These are phyloP conservation scores for Hyparrhenia diplandra DNA, from an alignment of 176 grass and related monocot genomes.

Conservation along the genomic window DNA sequence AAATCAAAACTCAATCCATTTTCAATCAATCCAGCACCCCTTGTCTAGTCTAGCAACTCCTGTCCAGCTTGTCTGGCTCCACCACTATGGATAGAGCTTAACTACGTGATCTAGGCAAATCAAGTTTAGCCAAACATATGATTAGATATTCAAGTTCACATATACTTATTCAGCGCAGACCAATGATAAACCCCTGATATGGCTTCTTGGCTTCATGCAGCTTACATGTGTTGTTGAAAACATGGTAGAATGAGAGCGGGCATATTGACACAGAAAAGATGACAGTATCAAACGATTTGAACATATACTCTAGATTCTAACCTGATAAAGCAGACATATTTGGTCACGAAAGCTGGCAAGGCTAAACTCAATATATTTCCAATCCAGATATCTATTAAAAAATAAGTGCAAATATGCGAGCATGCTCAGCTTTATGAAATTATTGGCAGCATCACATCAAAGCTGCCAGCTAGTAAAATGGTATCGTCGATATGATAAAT, in stretches of 20 bases:
- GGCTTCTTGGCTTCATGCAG: background rate
- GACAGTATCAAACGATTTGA: background rate
- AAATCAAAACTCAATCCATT: too few relatives aligned
- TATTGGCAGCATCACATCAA: background rate
- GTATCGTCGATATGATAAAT: background rate
- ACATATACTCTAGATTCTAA: background rate
- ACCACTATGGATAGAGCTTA: too few relatives aligned
- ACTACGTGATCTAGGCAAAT: too few relatives aligned
- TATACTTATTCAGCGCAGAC: background rate
- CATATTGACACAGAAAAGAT: background rate
- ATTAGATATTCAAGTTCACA: background rate
- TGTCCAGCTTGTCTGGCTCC: too few relatives aligned
- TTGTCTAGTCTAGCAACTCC: too few relatives aligned
- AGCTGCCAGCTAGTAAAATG: conserved; percentile 8
- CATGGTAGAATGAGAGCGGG: background rate
- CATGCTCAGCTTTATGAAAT: background rate
- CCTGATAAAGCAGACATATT: background rate
- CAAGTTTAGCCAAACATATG: too few relatives aligned
- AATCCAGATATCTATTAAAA: background rate
- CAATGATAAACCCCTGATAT: background rate
- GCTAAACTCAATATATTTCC: background rate
- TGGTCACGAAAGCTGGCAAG: background rate
- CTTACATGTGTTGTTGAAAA: background rate
- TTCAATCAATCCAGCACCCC: too few relatives aligned
- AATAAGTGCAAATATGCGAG: background rate